Conservation (phyloP, 495 filamentous ascomycete species). For the Viridothelium virens region DNA sequence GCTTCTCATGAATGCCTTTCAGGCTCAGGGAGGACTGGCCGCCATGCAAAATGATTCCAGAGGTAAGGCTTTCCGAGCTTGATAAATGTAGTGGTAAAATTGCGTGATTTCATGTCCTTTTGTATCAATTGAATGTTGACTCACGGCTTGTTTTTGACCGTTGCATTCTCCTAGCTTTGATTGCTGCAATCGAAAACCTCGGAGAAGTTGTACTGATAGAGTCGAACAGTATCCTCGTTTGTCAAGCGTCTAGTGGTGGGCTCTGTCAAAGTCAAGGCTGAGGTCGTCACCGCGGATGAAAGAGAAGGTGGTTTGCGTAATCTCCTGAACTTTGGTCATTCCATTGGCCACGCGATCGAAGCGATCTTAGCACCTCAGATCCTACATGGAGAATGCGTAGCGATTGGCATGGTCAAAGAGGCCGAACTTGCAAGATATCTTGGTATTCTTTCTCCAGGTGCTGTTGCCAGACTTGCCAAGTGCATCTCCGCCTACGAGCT, state of each 20-base stretch:
- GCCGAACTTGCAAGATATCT: constrained; percentile 87
- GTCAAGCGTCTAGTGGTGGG: constrained; percentile 83
- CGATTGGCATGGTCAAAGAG: constrained; percentile 97
- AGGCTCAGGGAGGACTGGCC: background rate
- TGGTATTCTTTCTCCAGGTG: constrained; percentile 76
- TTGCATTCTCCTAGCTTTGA: background rate
- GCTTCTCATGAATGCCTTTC: constrained; percentile 56
- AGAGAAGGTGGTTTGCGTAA: constrained; percentile 90
- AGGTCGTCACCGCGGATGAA: constrained; percentile 89
- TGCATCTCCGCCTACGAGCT: constrained; percentile 90
- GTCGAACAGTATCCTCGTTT: constrained; percentile 25
- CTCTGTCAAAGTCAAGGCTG: constrained; percentile 82
- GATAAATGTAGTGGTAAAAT: background rate
- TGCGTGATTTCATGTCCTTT: background rate
- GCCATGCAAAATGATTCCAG: background rate
- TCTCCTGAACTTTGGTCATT: constrained; percentile 95
- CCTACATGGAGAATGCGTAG: constrained; percentile 89
- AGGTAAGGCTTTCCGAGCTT: background rate
- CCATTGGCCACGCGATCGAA: constrained; percentile 94
- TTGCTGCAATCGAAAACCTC: too few relatives aligned
- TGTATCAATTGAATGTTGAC: background rate
- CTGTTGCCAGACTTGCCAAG: constrained; percentile 82
- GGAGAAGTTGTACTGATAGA: background rate
- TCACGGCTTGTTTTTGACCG: background rate
- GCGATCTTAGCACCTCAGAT: constrained; percentile 93